phyloP scores from a whole-genome alignment of 345 rosid genomes.

The Ceriops decandra region DNA sequence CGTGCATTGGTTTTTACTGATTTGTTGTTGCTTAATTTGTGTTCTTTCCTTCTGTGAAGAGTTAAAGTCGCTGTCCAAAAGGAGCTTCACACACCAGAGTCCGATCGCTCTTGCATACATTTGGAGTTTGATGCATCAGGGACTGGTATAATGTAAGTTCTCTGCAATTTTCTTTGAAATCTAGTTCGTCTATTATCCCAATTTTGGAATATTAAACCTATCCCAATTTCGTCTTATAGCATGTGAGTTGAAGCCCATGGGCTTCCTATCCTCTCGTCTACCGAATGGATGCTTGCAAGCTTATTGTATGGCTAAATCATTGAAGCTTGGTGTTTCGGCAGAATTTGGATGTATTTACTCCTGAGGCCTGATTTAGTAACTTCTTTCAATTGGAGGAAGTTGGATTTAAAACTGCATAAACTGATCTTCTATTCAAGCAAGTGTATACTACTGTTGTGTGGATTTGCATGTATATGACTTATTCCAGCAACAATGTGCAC shows the following conservation, averaged over 20 bases:
- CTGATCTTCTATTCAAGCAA: too few species aligned
- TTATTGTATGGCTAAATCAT: not conserved
- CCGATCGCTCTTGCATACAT: constrained; percentile 94
- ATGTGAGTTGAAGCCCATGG: not conserved
- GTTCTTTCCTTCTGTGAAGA: constrained; percentile 38
- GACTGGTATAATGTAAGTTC: constrained; percentile 68
- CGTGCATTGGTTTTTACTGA: not conserved
- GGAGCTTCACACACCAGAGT: constrained; percentile 85
- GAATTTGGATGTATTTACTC: too few species aligned
- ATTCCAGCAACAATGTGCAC: too few species aligned
- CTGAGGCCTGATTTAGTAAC: too few species aligned
- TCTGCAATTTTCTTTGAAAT: too few species aligned
- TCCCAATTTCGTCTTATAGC: not conserved
- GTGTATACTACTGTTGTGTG: too few species aligned
- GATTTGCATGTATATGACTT: too few species aligned
- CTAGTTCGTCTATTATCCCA: too few species aligned
- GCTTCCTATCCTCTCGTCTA: not conserved
- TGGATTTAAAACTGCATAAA: too few species aligned
- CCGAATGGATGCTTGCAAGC: not conserved
- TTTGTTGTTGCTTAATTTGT: constrained; percentile 25
- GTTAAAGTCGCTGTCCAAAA: constrained; percentile 67
- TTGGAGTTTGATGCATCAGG: constrained; percentile 80
- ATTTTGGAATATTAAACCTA: too few species aligned
- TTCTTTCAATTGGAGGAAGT: too few species aligned
- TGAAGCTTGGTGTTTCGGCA: too few species aligned